These are phyloP conservation scores for Aspergillus sp. DNA, from an alignment of 2,329 filamentous ascomycete species.

Conservation along the genomic window DNA sequence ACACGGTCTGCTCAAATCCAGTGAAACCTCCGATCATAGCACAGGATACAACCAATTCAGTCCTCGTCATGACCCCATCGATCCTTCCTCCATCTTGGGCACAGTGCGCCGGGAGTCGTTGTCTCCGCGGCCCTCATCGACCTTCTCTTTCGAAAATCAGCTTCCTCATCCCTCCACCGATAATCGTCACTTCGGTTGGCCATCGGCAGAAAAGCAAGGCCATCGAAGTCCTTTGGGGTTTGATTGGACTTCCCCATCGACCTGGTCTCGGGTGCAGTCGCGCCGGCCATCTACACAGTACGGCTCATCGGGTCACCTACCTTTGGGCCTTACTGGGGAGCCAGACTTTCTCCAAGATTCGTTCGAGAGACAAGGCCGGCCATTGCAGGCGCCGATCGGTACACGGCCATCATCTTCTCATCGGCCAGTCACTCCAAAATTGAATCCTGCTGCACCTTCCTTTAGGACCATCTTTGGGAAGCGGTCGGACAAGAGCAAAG, in stretches of 20 bases:
- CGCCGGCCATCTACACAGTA: constrained; percentile 78
- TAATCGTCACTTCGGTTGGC: constrained; percentile 73
- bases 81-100: constrained; percentile 48
- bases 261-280: constrained; percentile 77
- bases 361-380: constrained; percentile 51
- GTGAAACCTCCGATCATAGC: constrained; percentile 37
- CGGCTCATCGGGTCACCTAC: constrained; percentile 68
- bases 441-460: constrained; percentile 87
- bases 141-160: constrained; percentile 56
- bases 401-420: constrained; percentile 68
- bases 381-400: constrained; percentile 71
- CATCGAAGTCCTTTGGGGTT: constrained; percentile 57
- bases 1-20: constrained; percentile 30
- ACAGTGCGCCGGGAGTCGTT: constrained; percentile 46
- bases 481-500: constrained; percentile 50
- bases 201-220: constrained; percentile 54
- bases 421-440: constrained; percentile 57
- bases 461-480: constrained; percentile 73
- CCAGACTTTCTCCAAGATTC: constrained; percentile 49
- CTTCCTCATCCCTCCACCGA: constrained; percentile 78
- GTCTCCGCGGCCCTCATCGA: constrained; percentile 54
- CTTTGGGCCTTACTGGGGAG: constrained; percentile 57
- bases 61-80: constrained; percentile 49
- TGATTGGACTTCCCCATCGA: constrained; percentile 55
- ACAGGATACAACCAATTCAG: constrained; percentile 52